phyloP scores from a whole-genome alignment of 306 rosid species.

The Trifolium dubium region DNA sequence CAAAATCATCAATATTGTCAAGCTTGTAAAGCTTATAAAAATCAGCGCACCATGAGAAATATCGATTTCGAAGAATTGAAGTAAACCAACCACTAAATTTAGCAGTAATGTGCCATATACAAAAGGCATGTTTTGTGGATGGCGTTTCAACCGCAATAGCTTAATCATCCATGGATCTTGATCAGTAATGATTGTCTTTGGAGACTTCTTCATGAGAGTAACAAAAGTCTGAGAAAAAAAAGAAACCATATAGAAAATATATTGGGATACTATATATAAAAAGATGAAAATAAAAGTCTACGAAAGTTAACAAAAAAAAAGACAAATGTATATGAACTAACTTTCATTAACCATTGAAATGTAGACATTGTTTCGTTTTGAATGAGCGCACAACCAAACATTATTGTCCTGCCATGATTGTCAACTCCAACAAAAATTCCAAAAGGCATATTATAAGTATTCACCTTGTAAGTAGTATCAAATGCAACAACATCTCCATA shows the following conservation, averaged over 20 bases:
- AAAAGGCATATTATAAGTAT: neutral
- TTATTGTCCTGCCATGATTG: neutral
- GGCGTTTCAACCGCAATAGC: neutral
- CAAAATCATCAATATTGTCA: neutral
- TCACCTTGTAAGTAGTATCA: slow-evolving; percentile 18
- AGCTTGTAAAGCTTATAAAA: neutral
- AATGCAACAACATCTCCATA: slow-evolving; percentile 9
- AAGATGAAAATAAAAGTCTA: neutral
- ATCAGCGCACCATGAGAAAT: neutral
- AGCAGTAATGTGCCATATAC: slow-evolving; percentile 11
- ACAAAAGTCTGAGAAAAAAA: neutral
- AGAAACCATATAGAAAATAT: neutral
- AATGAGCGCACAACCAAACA: slow-evolving; percentile 13
- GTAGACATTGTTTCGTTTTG: neutral
- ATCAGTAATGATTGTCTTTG: neutral
- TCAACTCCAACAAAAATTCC: neutral
- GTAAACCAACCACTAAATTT: slow-evolving; percentile 25
- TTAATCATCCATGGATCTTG: neutral
- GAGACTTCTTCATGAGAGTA: neutral
- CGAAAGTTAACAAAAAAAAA: neutral
- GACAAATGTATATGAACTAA: neutral
- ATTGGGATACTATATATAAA: neutral
- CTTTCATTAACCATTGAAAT: neutral
- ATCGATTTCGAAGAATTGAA: neutral
- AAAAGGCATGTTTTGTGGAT: slow-evolving; percentile 3